These are phyloP conservation scores for Stephania yunnanensis DNA, from an alignment of 164 flowering plant species.

Conservation along the genomic window DNA sequence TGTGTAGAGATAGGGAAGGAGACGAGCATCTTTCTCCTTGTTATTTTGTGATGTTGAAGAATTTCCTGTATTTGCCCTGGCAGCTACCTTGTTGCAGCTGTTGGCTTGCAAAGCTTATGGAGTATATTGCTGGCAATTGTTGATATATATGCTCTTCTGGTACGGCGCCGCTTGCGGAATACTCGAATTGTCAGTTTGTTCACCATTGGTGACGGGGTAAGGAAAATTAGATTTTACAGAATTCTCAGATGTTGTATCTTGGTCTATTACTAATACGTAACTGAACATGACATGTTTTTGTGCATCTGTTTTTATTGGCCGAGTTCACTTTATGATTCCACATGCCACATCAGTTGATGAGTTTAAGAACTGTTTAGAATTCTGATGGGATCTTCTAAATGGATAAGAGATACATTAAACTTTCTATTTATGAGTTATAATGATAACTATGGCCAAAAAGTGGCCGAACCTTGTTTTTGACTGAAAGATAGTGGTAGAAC, in stretches of 20 bases:
- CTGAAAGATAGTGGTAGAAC: too few species aligned
- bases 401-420: too few species aligned
- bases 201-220: constrained; percentile 86
- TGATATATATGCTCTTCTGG: constrained; percentile 64
- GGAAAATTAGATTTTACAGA: constrained; percentile 7
- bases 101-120: constrained; percentile 68
- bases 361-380: too few species aligned
- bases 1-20: too few species aligned
- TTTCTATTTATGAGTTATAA: too few species aligned
- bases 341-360: too few species aligned
- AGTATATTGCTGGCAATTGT: constrained; percentile 56
- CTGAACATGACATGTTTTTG: neutral
- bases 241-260: too few species aligned
- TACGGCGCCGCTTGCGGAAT: constrained; percentile 58
- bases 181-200: constrained; percentile 37
- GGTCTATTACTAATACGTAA: too few species aligned
- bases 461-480: too few species aligned
- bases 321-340: neutral
- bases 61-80: constrained; percentile 10
- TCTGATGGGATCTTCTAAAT: too few species aligned
- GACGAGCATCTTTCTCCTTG: neutral
- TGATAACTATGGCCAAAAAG: too few species aligned
- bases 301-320: neutral
- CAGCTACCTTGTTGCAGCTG: constrained; percentile 78
- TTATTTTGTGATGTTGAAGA: neutral